Evolutionary conservation across 257 asterid genomes (phyloP), one percentile per base, ranked within the genome.

Genomic region (Jacaranda copaia): DNA sequence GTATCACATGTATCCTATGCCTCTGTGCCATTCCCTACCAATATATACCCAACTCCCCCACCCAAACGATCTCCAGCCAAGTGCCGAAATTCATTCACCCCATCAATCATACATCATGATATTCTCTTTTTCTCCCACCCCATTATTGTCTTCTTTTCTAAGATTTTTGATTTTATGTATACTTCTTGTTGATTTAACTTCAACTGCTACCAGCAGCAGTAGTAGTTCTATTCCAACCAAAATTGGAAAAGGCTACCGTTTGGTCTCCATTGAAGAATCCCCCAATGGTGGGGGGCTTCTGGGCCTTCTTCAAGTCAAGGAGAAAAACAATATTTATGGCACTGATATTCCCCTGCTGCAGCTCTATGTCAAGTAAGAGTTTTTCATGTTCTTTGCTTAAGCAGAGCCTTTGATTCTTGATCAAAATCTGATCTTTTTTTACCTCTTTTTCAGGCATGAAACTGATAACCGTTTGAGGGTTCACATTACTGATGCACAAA

Each of bases 291-390:
- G 97, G 35, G 99, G 97, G 35, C 84, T 93, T 64, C 38, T 90
- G 6, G 99, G 93, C 46, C 86, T 83, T n/a, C 98, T 96, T 48
- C 91, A 91, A 81, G 87, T 91, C 14, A 91, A 90, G 86, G 82
- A 89, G 87, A 86, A 86, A 71, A 96, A 86, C 85, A 72, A 69
- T 20, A 68, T 91, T 35, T 96, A 91, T 77, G 97, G 99, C 52
- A 85, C 91, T 25, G 99, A 96, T 80, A 93, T 96, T 59, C 96
- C 97, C 43, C 85, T 84, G 68, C 75, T 96, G 78, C 94, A 93
- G 82, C 96, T 96, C 87, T 88, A 78, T 80, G 97, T 93, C 59
- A 96, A 96, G 99, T 91, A 80, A 88, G 88, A 3, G 1, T 42
- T 25, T 25, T 40, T 3, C 52, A 8, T 11, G 8, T 56, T 43